Conservation (phyloP, 176 grass and related monocot genomes). For the Areca catechu region DNA sequence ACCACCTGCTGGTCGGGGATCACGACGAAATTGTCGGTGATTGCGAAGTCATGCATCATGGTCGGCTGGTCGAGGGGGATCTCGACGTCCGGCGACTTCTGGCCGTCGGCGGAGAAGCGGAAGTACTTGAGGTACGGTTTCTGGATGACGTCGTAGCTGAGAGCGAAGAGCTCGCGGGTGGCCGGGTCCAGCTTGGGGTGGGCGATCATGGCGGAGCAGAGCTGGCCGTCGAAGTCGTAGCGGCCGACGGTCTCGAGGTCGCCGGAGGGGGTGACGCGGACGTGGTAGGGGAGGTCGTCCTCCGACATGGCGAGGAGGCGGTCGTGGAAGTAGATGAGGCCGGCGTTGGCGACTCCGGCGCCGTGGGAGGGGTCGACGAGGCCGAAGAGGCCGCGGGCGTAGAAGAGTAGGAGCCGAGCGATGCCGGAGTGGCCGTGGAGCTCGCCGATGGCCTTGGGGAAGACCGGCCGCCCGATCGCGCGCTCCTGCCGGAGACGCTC, state of each 20-base stretch:
- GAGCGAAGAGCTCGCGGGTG: constrained; percentile 75
- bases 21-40: constrained; percentile 63
- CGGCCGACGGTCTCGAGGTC: constrained; percentile 68
- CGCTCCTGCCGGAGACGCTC: constrained; percentile 57
- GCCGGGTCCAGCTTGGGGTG: constrained; percentile 81
- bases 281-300: constrained; percentile 94
- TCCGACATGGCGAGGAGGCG: constrained; percentile 98
- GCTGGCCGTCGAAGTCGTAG: constrained; percentile 62
- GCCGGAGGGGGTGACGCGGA: constrained; percentile 48
- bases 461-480: constrained; percentile 31
- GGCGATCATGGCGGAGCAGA: constrained; percentile 66
- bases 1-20: constrained; percentile 88
- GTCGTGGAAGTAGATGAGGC: constrained; percentile 57
- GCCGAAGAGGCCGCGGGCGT: constrained; percentile 38
- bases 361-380: constrained; percentile 57
- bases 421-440: constrained; percentile 85
- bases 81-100: constrained; percentile 57
- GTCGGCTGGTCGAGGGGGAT: constrained; percentile 63
- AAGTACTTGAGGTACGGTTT: constrained; percentile 87
- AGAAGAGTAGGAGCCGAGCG: constrained; percentile 52
- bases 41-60: constrained; percentile 92
- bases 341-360: constrained; percentile 81
- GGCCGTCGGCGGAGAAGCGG: constrained; percentile 51
- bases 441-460: constrained; percentile 93
- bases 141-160: constrained; percentile 76